Evolutionary conservation across 1,139 yeast species (phyloP).

Genomic region (Pichia cactophila): DNA sequence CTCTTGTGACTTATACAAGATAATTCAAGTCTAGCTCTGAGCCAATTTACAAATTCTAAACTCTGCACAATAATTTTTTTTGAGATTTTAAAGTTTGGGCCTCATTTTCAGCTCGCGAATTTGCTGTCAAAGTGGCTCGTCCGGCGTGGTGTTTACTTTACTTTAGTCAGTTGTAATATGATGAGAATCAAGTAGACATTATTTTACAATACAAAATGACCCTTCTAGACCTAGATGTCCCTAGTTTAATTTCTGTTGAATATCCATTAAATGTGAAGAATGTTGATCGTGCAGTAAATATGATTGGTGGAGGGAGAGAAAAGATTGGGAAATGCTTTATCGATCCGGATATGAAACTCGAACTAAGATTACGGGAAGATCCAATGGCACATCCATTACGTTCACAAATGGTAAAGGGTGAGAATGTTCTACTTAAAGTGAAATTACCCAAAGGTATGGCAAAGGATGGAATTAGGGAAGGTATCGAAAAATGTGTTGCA

Average conservation of each 20-base stretch:
- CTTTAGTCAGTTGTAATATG: no score
- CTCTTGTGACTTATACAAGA: background rate
- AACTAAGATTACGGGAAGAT: conserved; percentile 59
- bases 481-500: conserved; percentile 35
- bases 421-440: conserved; percentile 60
- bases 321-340: conserved; percentile 35
- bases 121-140: no score
- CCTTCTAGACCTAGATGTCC: conserved; percentile 57
- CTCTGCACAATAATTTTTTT: background rate
- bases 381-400: conserved; percentile 77
- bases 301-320: conserved; percentile 66
- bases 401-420: conserved; percentile 35
- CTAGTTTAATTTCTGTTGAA: conserved; percentile 72
- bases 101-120: no score
- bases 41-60: background rate
- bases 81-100: no score
- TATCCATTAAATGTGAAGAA: conserved; percentile 69
- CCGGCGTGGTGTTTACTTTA: no score
- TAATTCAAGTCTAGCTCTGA: background rate
- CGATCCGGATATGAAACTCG: conserved; percentile 35
- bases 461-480: conserved; percentile 40
- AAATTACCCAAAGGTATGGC: conserved; percentile 56
- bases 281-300: conserved; percentile 51
- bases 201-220: conserved; percentile 17
- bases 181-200: no score